Conservation (phyloP, 2,329 filamentous ascomycete species). For the Clonostachys byssicola region DNA sequence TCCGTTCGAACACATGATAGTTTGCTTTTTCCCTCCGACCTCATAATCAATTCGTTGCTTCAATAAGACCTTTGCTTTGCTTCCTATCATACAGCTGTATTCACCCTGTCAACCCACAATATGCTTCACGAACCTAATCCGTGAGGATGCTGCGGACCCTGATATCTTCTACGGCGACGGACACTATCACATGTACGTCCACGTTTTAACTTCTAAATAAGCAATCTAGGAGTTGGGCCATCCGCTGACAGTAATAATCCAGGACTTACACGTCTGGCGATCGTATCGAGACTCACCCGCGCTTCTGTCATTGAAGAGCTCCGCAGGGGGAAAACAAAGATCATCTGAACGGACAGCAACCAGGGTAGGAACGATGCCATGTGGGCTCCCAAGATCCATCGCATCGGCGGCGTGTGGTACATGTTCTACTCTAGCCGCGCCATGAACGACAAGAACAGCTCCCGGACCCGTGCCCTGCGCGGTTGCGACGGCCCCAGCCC, state of each 20-base stretch:
- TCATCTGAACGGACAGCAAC: slow-evolving; percentile 42
- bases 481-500: neutral
- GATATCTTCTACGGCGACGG: too few relatives aligned
- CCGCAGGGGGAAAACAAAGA: slow-evolving; percentile 45
- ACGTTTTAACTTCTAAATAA: too few relatives aligned
- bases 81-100: too few relatives aligned
- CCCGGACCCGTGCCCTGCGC: slow-evolving; percentile 2
- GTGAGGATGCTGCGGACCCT: too few relatives aligned
- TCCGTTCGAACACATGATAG: too few relatives aligned
- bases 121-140: too few relatives aligned
- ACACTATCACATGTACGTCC: too few relatives aligned
- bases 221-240: too few relatives aligned
- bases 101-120: too few relatives aligned
- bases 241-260: neutral
- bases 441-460: slow-evolving; percentile 33
- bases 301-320: slow-evolving; percentile 49
- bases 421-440: slow-evolving; percentile 39
- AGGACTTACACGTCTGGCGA: neutral
- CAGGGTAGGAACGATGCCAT: slow-evolving; percentile 46
- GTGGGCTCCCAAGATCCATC: slow-evolving; percentile 55
- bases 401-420: slow-evolving; percentile 43
- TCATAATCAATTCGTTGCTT: too few relatives aligned
- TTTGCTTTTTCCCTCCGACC: too few relatives aligned
- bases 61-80: too few relatives aligned
- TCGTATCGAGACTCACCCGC: slow-evolving; percentile 29